Percentiles rank a stretch among this genome's conserved stretches.
phyloP scores from a whole-genome alignment of 257 asterid species.

The Haberlea rhodopensis region DNA sequence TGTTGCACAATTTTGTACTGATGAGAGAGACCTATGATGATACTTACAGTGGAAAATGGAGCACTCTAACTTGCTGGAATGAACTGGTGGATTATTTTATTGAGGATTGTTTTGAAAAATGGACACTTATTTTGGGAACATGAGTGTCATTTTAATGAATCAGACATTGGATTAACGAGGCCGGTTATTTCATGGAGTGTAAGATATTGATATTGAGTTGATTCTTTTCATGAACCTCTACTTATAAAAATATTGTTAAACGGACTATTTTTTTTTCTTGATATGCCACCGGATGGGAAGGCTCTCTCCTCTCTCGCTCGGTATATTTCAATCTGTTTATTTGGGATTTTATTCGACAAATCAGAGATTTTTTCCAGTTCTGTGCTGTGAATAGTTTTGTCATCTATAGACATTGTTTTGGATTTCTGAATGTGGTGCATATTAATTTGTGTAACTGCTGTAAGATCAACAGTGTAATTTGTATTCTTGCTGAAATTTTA shows the following conservation, averaged over 20 bases:
- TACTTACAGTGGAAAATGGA: too few relatives aligned
- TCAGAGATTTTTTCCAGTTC: neutral
- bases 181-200: too few relatives aligned
- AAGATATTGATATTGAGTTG: neutral
- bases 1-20: too few relatives aligned
- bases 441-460: slow-evolving; percentile 15
- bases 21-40: too few relatives aligned
- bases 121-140: neutral
- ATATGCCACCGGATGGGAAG: too few relatives aligned
- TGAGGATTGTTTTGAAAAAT: neutral
- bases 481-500: neutral
- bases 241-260: too few relatives aligned
- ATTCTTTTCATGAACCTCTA: too few relatives aligned
- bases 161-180: too few relatives aligned
- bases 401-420: neutral
- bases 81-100: neutral
- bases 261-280: too few relatives aligned
- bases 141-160: neutral
- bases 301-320: too few relatives aligned
- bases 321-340: slow-evolving; percentile 6
- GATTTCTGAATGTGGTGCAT: slow-evolving; percentile 19
- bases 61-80: too few relatives aligned
- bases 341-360: neutral
- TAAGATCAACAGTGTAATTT: slow-evolving; percentile 11
- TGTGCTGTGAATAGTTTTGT: neutral